These are phyloP conservation scores for Allium sativum DNA, from an alignment of 106 monocot genomes.

Conservation along the genomic window DNA sequence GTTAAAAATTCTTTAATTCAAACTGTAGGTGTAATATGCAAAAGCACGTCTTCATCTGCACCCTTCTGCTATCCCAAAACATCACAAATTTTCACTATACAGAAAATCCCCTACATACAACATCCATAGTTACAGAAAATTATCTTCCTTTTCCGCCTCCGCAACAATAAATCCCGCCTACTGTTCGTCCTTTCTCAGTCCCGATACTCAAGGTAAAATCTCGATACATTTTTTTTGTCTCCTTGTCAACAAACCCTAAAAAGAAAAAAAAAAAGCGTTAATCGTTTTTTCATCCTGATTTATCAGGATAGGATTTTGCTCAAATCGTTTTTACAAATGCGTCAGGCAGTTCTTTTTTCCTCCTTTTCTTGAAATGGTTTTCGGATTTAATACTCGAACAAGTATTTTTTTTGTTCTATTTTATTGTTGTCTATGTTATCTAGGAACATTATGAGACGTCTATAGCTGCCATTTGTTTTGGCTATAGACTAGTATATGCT, in stretches of 20 bases:
- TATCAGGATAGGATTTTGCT: background rate
- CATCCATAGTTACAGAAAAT: too few species aligned
- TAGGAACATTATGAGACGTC: too few species aligned
- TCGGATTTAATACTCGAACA: background rate
- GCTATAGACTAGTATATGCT: too few species aligned
- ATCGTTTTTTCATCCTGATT: background rate
- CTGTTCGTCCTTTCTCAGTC: background rate
- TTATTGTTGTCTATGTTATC: too few species aligned
- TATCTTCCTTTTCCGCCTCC: background rate
- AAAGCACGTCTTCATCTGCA: too few species aligned
- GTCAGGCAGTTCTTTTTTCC: background rate
- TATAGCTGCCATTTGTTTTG: too few species aligned
- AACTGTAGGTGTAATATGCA: too few species aligned
- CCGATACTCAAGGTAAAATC: background rate
- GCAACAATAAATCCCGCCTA: background rate
- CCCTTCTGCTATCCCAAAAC: too few species aligned
- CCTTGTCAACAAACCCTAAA: background rate
- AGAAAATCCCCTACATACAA: too few species aligned
- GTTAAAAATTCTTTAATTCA: too few species aligned
- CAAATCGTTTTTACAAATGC: background rate
- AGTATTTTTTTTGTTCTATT: too few species aligned
- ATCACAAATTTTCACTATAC: too few species aligned
- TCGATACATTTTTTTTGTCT: background rate
- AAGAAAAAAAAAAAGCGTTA: background rate
- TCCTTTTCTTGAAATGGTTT: background rate